Evolutionary conservation across 768 basidiomycete species (phyloP), one percentile per base, ranked within the genome.

Genomic region (Boletus subcaerulescens): DNA sequence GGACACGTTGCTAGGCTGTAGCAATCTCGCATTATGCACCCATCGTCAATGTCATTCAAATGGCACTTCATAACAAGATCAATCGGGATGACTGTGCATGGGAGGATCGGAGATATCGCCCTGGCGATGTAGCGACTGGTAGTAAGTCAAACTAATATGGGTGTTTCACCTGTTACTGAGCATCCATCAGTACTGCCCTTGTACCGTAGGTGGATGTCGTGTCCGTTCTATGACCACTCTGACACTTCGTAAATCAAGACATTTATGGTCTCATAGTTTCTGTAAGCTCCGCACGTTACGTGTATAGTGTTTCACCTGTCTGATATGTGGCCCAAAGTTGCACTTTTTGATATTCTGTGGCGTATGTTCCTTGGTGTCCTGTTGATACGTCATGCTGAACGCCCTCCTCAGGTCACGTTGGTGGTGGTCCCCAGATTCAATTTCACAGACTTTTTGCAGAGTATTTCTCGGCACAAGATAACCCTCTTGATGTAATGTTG

Each of bases 401-500:
- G 20, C 17, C n/a, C 59, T 42, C 24, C 42, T 42, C 55, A 85
- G 80, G 75, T 82, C 59, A 74, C 80, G 0, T 39, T 87, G 24
- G 84, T 87, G 12, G 74, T 87, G 13, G 68, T 87, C 13, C 78
- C 82, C 6, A 86, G 79, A 58, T 88, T 87, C 65, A 82, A 76
- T 57, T 85, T 85, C 48, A 71, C 74, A 24, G 76, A 75, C n/a
- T 82, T 86, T 73, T 75, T 89, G 18, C 73, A 78, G 43, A 85
- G 83, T 69, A 82, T 88, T 32, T 72, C 77, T 31, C 77, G 75
- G 18, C 77, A 87, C 68, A 75, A 72, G 36, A 82, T 87, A 55
- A 77, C 74, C 5, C 80, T 86, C 57, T 64, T 86, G 50, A 77
- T 76, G 83, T 85, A 61, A 55, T 65, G 7, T n/a, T 40, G 36